Evolutionary conservation across 2,329 filamentous ascomycete species (phyloP).

Genomic region (Pseudocercospora cruenta): DNA sequence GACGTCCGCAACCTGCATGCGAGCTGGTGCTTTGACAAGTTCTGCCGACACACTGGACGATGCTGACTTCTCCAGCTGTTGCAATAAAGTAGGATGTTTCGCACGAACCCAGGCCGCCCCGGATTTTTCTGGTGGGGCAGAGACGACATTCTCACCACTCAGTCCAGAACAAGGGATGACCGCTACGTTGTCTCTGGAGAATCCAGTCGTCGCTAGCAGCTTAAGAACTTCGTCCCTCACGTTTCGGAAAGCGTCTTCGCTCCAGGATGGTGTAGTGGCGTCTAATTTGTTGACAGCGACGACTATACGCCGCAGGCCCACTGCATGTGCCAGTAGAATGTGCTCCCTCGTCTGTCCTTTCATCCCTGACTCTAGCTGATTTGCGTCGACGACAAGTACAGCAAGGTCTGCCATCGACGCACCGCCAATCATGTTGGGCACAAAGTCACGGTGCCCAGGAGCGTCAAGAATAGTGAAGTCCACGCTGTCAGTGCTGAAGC

Average conservation of each 20-base stretch:
- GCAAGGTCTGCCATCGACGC: slow-evolving; percentile 96
- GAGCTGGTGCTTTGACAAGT: slow-evolving; percentile 72
- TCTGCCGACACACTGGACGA: slow-evolving; percentile 54
- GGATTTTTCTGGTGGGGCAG: slow-evolving; percentile 52
- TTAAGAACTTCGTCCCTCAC: slow-evolving; percentile 81
- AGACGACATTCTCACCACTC: slow-evolving; percentile 81
- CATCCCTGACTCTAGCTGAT: slow-evolving; percentile 90
- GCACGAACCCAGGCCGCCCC: slow-evolving; percentile 73
- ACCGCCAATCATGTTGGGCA: slow-evolving; percentile 98
- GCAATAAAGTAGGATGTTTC: slow-evolving; percentile 66
- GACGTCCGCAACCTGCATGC: slow-evolving; percentile 85
- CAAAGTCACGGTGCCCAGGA: slow-evolving; percentile 91
- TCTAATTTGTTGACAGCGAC: slow-evolving; percentile 97
- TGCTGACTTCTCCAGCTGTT: slow-evolving; percentile 83
- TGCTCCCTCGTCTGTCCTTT: slow-evolving; percentile 95
- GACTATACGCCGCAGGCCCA: slow-evolving; percentile 85
- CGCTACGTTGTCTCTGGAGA: slow-evolving; percentile 76
- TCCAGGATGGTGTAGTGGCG: slow-evolving; percentile 71
- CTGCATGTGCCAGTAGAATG: slow-evolving; percentile 82
- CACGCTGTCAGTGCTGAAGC: slow-evolving; percentile 86
- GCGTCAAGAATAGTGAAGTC: slow-evolving; percentile 94
- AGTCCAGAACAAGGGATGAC: slow-evolving; percentile 92
- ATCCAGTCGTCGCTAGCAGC: slow-evolving; percentile 81
- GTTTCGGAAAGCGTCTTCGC: slow-evolving; percentile 77
- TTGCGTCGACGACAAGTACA: slow-evolving; percentile 90